Conservation (phyloP, 1,139 yeast genomes). For the Hemisphaericaspora xylanilytica region DNA sequence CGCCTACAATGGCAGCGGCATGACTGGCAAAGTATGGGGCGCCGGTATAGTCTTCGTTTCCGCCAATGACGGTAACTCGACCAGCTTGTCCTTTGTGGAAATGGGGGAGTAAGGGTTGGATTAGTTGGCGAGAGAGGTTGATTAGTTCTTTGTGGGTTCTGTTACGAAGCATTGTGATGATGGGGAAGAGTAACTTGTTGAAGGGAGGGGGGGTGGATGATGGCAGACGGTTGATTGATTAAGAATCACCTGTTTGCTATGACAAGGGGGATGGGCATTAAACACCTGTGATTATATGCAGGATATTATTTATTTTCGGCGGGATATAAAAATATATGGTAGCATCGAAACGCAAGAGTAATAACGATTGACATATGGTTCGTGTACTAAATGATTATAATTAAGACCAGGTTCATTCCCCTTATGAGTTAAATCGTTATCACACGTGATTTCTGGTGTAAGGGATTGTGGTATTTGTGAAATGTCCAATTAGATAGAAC, state of each 20-base stretch:
- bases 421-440: too few relatives aligned
- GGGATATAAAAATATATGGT: not conserved
- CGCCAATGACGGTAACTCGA: constrained; percentile 83
- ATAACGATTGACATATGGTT: too few relatives aligned
- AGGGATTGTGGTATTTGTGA: too few relatives aligned
- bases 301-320: not conserved
- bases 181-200: not conserved
- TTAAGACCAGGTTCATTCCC: too few relatives aligned
- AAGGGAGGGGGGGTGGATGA: too few relatives aligned
- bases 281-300: not conserved
- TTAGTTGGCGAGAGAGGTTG: constrained; percentile 46
- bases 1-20: constrained; percentile 81
- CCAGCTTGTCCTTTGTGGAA: constrained; percentile 96
- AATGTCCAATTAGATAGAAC: too few relatives aligned
- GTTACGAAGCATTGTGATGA: constrained; percentile 23
- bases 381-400: too few relatives aligned
- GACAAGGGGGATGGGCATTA: too few relatives aligned
- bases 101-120: constrained; percentile 73
- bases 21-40: constrained; percentile 92
- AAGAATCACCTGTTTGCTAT: too few relatives aligned
- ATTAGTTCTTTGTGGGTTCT: constrained; percentile 48
- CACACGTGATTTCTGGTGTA: too few relatives aligned
- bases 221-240: too few relatives aligned
- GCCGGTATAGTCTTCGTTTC: constrained; percentile 93
- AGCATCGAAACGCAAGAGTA: too few relatives aligned